Evolutionary conservation across 306 rosid genomes (phyloP), one percentile per base, ranked within the genome.

Genomic region (Sicyos baderoa): DNA sequence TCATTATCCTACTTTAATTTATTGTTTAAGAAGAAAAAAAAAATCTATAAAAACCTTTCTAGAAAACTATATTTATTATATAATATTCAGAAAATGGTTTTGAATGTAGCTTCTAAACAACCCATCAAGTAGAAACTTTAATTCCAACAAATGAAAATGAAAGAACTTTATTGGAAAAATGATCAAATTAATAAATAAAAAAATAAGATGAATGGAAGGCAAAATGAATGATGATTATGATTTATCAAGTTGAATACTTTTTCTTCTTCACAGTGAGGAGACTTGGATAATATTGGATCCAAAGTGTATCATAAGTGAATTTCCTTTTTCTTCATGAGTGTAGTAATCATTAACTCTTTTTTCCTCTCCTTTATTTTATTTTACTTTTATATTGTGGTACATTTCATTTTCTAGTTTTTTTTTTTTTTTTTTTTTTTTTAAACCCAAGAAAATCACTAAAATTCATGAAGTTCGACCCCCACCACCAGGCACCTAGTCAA

Each of bases 191-290:
- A 61, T 59, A 17, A 59, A 21, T 55, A 55, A 19, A 63, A 62
- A 35, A 40, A 18, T 63, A 63, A 60, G 51, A 37, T 63, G 51
- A 62, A 63, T 63, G 69, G 69, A 63, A 40, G 69, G 69, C 69
- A 63, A 40, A 63, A 63, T 63, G 69, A 63, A 63, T 40, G 69
- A 40, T 63, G 69, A 63, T 10, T 63, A 63, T 63, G 51, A 63
- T 63, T 63, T 63, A 63, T 10, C 0, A 40, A 4, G 51, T 63
- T 63, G 52, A 63, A 58, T 27, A 40, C 0, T 59, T 59, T 59
- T 58, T 15, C 11, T 57, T 58, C 12, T 29, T 52, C 29, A 54
- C 56, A 52, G 56, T 56, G 4, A 56, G 40, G 16, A 56, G 40
- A 56, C 62, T 56, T 55, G 61, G 61, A 54, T 54, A 37, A 9